Percentiles rank a stretch among this genome's conserved stretches.
Conservation (phyloP, 208 protist genomes). For the Crithidia sp. region DNA sequence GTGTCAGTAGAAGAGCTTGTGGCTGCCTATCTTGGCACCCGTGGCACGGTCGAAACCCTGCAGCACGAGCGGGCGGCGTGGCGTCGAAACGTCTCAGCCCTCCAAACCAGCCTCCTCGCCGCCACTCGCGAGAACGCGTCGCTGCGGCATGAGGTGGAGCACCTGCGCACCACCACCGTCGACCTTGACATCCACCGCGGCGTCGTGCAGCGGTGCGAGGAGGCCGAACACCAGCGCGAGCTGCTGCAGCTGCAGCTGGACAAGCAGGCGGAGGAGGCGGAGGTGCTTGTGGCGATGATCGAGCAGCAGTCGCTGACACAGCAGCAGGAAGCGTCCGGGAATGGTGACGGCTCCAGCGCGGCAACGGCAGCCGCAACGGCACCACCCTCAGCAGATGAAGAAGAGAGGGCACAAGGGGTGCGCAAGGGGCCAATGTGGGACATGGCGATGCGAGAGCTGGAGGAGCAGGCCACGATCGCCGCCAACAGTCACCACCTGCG, state of each 20-base stretch:
- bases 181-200: conserved; percentile 33
- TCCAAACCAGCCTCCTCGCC: conserved; percentile 34
- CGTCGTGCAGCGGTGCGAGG: conserved; percentile 35
- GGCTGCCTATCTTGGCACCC: conserved; percentile 28
- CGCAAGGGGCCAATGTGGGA: conserved; percentile 34
- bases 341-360: neutral
- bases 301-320: conserved; percentile 10
- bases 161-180: conserved; percentile 48
- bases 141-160: conserved; percentile 43
- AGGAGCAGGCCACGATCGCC: conserved; percentile 33
- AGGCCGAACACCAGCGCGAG: conserved; percentile 35
- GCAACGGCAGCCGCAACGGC: neutral
- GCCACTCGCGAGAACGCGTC: conserved; percentile 52
- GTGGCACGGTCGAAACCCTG: conserved; percentile 35
- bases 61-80: conserved; percentile 43
- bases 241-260: conserved; percentile 41
- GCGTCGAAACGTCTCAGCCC: conserved; percentile 20
- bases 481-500: conserved; percentile 25
- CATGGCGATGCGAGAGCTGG: conserved; percentile 27
- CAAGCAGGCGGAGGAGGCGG: conserved; percentile 32
- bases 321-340: neutral
- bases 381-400: neutral
- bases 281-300: conserved; percentile 20
- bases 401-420: neutral
- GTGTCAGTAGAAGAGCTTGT: conserved; percentile 30